A percentile compares a stretch with the other conserved stretches of the same genome.
Evolutionary conservation across 2,329 filamentous ascomycete genomes (phyloP).

Genomic region (Dichotomopilus funicola): DNA sequence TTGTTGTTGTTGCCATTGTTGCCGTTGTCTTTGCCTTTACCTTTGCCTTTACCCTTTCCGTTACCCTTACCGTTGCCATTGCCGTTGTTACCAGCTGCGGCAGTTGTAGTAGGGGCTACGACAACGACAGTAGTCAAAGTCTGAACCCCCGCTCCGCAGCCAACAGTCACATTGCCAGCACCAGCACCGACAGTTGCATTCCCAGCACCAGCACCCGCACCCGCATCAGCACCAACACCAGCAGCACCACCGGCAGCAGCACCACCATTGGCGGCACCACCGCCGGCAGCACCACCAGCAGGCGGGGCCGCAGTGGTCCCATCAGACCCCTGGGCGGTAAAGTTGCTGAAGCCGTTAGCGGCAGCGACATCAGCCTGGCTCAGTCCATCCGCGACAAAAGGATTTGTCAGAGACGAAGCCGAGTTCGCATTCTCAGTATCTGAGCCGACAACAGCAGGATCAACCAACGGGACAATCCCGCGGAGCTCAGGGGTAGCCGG

Average conservation of each 20-base stretch:
- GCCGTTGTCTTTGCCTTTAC: not conserved
- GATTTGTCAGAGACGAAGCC: conserved; percentile 41
- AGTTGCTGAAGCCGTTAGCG: conserved; percentile 57
- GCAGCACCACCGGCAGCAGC: not conserved
- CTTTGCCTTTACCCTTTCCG: not conserved
- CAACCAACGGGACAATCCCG: conserved; percentile 61
- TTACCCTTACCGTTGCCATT: not conserved
- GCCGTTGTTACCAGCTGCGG: conserved; percentile 1
- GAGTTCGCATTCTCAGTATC: conserved; percentile 57
- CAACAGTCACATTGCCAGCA: conserved; percentile 1
- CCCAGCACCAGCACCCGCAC: not conserved
- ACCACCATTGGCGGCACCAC: not conserved
- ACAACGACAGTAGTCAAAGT: conserved; percentile 28
- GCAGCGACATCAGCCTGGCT: conserved; percentile 59
- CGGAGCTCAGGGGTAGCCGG: conserved; percentile 56
- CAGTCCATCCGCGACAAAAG: conserved; percentile 53
- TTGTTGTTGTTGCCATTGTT: conserved; percentile 1
- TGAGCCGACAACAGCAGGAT: conserved; percentile 53
- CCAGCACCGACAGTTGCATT: not conserved
- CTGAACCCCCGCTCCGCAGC: conserved; percentile 24
- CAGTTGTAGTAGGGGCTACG: conserved; percentile 14
- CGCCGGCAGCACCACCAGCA: not conserved
- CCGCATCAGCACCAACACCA: not conserved
- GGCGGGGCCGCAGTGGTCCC: conserved; percentile 15
- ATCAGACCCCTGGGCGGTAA: conserved; percentile 35